Evolutionary conservation across 2,329 filamentous ascomycete species (phyloP).

Genomic region (Fusarium sp.): DNA sequence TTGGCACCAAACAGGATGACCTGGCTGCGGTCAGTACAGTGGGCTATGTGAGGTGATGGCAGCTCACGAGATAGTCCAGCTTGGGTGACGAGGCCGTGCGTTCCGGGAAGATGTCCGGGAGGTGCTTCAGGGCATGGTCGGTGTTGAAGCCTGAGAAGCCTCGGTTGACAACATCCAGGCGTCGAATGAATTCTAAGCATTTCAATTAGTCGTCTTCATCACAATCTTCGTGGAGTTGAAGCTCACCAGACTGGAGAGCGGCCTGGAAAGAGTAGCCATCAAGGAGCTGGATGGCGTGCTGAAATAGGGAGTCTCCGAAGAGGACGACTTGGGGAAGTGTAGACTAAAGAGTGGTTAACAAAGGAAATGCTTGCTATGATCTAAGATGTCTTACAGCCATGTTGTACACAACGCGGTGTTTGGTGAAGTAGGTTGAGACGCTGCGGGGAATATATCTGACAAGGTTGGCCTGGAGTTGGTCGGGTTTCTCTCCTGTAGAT

Average conservation of each 20-base stretch:
- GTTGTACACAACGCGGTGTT: not conserved
- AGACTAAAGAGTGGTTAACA: slow-evolving; percentile 47
- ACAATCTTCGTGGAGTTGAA: not conserved
- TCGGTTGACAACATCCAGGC: slow-evolving; percentile 88
- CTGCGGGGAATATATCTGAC: slow-evolving; percentile 8
- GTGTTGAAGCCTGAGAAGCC: slow-evolving; percentile 91
- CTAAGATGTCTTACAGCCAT: slow-evolving; percentile 39
- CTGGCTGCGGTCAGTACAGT: slow-evolving; percentile 56
- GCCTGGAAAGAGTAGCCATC: slow-evolving; percentile 81
- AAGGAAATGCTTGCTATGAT: not conserved
- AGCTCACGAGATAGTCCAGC: slow-evolving; percentile 74
- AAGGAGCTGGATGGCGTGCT: slow-evolving; percentile 71
- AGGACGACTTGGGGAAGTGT: slow-evolving; percentile 82
- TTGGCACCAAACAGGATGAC: slow-evolving; percentile 90
- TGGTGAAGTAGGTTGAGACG: not conserved
- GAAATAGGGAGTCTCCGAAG: slow-evolving; percentile 90
- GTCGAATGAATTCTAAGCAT: slow-evolving; percentile 75
- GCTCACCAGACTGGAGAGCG: slow-evolving; percentile 75
- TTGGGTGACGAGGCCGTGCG: slow-evolving; percentile 64
- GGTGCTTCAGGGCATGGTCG: slow-evolving; percentile 74
- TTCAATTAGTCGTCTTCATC: slow-evolving; percentile 1
- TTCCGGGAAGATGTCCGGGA: slow-evolving; percentile 79
- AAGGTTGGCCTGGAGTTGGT: not conserved
- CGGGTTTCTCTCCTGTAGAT: not conserved
- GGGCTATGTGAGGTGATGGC: not conserved